These are phyloP conservation scores for Hemileia vastatrix DNA, from an alignment of 1,284 basidiomycete genomes.

Conservation along the genomic window DNA sequence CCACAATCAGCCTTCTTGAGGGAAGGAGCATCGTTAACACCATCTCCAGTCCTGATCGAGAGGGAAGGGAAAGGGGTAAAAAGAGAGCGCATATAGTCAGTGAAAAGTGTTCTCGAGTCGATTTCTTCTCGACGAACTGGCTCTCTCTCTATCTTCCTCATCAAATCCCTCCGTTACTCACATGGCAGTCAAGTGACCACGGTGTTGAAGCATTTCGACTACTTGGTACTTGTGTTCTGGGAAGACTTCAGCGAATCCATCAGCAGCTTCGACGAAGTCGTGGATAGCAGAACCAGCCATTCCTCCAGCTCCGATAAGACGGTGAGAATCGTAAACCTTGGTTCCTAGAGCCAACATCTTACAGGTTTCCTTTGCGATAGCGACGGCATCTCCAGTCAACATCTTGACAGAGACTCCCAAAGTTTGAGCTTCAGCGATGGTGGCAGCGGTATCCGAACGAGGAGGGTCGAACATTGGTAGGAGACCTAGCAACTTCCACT, in stretches of 20 bases:
- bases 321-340: constrained; percentile 53
- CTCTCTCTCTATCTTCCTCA: background rate
- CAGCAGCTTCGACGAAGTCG: constrained; percentile 52
- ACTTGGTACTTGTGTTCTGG: constrained; percentile 53
- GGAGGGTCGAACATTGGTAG: constrained; percentile 52
- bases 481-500: constrained; percentile 51
- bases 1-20: constrained; percentile 49
- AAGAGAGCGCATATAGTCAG: constrained; percentile 20
- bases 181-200: constrained; percentile 54
- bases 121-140: background rate
- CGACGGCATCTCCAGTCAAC: constrained; percentile 55
- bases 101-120: background rate
- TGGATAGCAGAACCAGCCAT: constrained; percentile 52
- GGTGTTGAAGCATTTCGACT: constrained; percentile 52
- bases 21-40: constrained; percentile 48
- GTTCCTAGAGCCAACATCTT: constrained; percentile 50
- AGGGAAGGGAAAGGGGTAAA: background rate
- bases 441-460: constrained; percentile 51
- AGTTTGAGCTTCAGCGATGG: constrained; percentile 51
- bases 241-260: constrained; percentile 54
- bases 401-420: constrained; percentile 54
- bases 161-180: background rate
- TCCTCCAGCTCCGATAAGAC: constrained; percentile 50
- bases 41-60: constrained; percentile 32
- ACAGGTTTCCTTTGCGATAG: constrained; percentile 54